Evolutionary conservation across 768 basidiomycete species (phyloP).

Genomic region (Pisolithus orientalis): DNA sequence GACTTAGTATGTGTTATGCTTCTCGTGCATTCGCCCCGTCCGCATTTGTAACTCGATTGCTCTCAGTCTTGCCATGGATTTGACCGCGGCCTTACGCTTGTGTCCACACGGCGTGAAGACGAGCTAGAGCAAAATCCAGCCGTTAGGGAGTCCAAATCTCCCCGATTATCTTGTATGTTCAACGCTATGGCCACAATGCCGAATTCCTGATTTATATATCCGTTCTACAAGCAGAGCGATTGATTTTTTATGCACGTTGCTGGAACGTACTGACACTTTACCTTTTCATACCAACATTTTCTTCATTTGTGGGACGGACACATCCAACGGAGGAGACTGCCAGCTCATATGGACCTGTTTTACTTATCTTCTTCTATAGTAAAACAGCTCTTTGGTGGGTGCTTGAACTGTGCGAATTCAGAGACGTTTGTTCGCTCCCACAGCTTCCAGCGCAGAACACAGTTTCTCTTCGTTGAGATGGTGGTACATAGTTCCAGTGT

Average conservation of each 20-base stretch:
- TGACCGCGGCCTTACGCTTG: conserved; percentile 57
- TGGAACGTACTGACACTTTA: neutral
- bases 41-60: conserved; percentile 5
- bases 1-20: conserved; percentile 51
- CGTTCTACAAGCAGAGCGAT: conserved; percentile 10
- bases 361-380: too few species aligned
- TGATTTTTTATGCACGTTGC: conserved; percentile 6
- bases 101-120: conserved; percentile 48
- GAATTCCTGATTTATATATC: neutral
- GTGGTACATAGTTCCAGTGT: too few species aligned
- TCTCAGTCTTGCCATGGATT: conserved; percentile 69
- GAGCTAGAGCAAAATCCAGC: conserved; percentile 26
- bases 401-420: too few species aligned
- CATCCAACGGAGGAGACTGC: too few species aligned
- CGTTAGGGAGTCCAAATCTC: conserved; percentile 7
- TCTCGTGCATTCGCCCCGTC: neutral
- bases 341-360: too few species aligned
- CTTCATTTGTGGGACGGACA: too few species aligned
- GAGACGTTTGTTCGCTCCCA: too few species aligned
- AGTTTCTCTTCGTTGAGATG: too few species aligned
- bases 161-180: conserved; percentile 1
- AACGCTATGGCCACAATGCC: neutral
- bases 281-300: too few species aligned
- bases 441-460: too few species aligned
- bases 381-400: too few species aligned